Evolutionary conservation across 2,329 filamentous ascomycete species (phyloP), one percentile per base, ranked within the genome.

Genomic region (Xylaria polymorpha): DNA sequence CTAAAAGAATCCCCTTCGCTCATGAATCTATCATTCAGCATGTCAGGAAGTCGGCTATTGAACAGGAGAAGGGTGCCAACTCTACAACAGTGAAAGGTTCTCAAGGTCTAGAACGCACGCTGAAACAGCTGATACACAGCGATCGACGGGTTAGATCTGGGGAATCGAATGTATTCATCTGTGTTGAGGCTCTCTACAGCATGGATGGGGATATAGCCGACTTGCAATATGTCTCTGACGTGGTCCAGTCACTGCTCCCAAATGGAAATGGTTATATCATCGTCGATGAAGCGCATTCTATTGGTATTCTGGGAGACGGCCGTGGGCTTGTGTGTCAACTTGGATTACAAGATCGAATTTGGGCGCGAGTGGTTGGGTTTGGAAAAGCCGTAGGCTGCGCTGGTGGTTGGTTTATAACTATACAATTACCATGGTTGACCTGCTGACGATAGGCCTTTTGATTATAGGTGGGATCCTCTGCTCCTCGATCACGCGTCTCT

Each of bases 201-300:
- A 96, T 96, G 93, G 92, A 95, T 62, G 93, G 93, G 0, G 92
- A 94, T 72, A 80, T 93, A 20, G 87, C 87, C 0, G 91, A 90
- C 0, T 80, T 96, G 12, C 74, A 76, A 12, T 84, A 88, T 6
- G 86, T 94, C 20, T 84, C 91, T 1, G 78, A 83, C 0, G 81
- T 87, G 4, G 85, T 91, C 0, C 85, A 91, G 48, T 78, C 81
- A 0, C 74, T 86, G 0, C 79, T 94, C 0, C 87, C 90, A 0
- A 68, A 69, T 0, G 84, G 84, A 0, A 92, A 92, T 56, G 88
- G 85, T 0, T 83, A 90, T 65, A 80, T 92, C 4, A 83, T 92
- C 10, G 85, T 92, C 0, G 91, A 92, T 67, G 90, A 92, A 76
- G 90, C 90, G 1, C 91, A 92, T 73, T 89, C 88, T 0, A 89